These are phyloP conservation scores for Kodamaea derodonti DNA, from an alignment of 1,139 yeast species.

Conservation along the genomic window DNA sequence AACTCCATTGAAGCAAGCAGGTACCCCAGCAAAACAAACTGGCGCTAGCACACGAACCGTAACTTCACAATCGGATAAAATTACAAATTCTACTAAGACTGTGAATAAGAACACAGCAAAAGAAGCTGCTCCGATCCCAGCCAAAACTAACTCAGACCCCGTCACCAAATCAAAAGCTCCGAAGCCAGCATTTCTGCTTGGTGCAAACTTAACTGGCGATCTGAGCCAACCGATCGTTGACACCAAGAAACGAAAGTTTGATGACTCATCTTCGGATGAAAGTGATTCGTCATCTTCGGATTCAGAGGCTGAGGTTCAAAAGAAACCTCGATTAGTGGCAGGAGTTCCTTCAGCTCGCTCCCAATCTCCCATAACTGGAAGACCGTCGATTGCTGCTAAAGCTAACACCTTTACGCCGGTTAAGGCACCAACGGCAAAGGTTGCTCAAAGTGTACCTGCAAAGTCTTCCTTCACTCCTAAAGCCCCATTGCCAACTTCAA, in stretches of 20 bases:
- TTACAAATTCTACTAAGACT: neutral
- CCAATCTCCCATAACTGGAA: conserved; percentile 5
- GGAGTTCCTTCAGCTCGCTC: conserved; percentile 10
- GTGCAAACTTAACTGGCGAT: neutral
- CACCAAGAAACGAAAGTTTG: conserved; percentile 10
- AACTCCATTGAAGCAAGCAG: neutral
- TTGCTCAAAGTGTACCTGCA: conserved; percentile 6
- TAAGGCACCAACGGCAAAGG: neutral
- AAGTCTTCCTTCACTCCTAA: conserved; percentile 3
- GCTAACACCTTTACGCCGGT: conserved; percentile 1
- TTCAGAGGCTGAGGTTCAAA: conserved; percentile 12
- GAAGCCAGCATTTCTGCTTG: conserved; percentile 6
- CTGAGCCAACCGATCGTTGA: neutral
- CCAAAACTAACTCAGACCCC: too few species aligned
- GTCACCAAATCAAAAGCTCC: too few species aligned
- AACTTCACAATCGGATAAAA: neutral
- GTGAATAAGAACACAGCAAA: neutral
- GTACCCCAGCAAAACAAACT: neutral
- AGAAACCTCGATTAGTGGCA: conserved; percentile 14
- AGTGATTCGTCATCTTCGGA: conserved; percentile 12
- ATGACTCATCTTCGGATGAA: conserved; percentile 12
- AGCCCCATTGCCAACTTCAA: neutral
- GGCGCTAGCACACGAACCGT: neutral
- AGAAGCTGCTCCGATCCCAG: too few species aligned
- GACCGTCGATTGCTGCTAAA: neutral